phyloP scores from a whole-genome alignment of 495 filamentous ascomycete genomes.

The Glutinoglossum americanum region DNA sequence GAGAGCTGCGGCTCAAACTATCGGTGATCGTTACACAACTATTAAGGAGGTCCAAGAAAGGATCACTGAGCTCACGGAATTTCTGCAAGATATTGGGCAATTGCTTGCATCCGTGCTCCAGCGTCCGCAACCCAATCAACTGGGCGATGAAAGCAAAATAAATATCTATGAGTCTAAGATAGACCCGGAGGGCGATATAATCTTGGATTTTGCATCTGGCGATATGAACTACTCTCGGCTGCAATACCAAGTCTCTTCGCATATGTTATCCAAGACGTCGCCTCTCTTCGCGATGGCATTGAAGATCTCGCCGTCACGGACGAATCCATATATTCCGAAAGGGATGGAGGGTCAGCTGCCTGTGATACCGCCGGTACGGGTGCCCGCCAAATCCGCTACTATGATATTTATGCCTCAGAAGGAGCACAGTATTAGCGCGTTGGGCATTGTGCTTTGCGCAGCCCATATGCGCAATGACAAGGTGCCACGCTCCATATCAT shows the following conservation, averaged over 20 bases:
- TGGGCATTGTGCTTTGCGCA: slow-evolving; percentile 21
- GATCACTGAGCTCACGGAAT: background rate
- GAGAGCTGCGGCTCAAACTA: background rate
- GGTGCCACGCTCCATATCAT: slow-evolving; percentile 17
- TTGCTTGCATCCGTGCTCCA: background rate
- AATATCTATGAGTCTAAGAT: background rate
- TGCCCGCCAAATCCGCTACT: background rate
- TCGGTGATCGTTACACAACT: background rate
- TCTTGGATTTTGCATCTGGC: slow-evolving; percentile 1
- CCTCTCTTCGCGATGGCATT: slow-evolving; percentile 2
- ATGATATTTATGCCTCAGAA: slow-evolving; percentile 19
- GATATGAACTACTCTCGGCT: background rate
- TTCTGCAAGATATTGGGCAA: background rate
- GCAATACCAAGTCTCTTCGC: slow-evolving; percentile 3
- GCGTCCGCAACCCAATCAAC: background rate
- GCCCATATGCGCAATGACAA: slow-evolving; percentile 22
- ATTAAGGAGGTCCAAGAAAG: background rate
- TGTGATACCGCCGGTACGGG: background rate
- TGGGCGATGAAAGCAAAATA: background rate
- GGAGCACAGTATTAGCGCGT: slow-evolving; percentile 16
- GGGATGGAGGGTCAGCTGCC: slow-evolving; percentile 2
- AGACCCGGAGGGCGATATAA: slow-evolving; percentile 4
- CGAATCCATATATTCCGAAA: background rate
- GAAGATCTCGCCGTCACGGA: background rate
- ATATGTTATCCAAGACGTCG: slow-evolving; percentile 1